Evolutionary conservation across 352 stramenopile genomes (phyloP).

Genomic region (Phytophthora syringae): DNA sequence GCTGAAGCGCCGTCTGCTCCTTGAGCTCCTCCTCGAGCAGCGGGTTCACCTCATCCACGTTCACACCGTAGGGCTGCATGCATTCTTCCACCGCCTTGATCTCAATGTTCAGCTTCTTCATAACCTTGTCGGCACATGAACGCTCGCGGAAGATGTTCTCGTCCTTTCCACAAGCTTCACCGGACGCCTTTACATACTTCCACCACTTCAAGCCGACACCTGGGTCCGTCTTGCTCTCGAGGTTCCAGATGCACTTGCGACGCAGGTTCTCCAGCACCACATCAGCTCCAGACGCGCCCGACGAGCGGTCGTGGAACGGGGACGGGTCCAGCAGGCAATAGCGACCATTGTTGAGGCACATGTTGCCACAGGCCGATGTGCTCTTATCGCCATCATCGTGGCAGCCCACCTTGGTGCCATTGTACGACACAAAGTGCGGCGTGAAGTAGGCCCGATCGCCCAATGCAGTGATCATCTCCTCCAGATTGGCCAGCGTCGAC

Average conservation of each 20-base stretch:
- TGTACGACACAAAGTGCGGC: constrained; percentile 96
- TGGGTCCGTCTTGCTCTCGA: constrained; percentile 70
- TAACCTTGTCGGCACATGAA: constrained; percentile 90
- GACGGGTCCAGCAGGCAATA: constrained; percentile 96
- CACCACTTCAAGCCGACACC: constrained; percentile 94
- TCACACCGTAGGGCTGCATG: constrained; percentile 92
- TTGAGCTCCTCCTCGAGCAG: constrained; percentile 92
- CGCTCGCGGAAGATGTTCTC: constrained; percentile 89
- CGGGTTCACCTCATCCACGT: constrained; percentile 87
- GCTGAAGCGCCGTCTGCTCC: constrained; percentile 89
- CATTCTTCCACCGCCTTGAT: constrained; percentile 90
- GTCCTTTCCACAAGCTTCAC: constrained; percentile 84
- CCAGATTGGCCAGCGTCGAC: constrained; percentile 82
- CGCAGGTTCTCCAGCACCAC: constrained; percentile 94
- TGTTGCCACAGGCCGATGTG: constrained; percentile 92
- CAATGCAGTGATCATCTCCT: constrained; percentile 84
- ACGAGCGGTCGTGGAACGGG: constrained; percentile 94
- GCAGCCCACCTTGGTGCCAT: constrained; percentile 94
- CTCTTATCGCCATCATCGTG: constrained; percentile 64
- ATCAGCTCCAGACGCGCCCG: constrained; percentile 93
- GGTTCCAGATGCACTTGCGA: constrained; percentile 96
- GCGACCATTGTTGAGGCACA: constrained; percentile 97
- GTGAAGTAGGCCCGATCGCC: constrained; percentile 95
- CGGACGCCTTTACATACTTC: constrained; percentile 95
- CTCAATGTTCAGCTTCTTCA: constrained; percentile 91